These are phyloP conservation scores for Amphibolis antarctica DNA, from an alignment of 106 monocot genomes.

Conservation along the genomic window DNA sequence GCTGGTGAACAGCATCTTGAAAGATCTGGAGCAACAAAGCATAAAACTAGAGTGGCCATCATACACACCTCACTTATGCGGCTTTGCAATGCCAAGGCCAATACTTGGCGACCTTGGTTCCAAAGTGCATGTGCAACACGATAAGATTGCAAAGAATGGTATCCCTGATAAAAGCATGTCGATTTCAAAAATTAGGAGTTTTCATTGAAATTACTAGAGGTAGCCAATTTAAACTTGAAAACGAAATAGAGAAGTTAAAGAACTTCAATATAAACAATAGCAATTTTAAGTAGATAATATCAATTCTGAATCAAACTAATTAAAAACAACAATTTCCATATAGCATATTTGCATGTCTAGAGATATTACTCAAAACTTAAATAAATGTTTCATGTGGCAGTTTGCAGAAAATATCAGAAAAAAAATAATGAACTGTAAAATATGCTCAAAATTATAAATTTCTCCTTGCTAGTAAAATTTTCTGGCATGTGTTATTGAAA, in stretches of 20 bases:
- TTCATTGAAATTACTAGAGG: too few species aligned
- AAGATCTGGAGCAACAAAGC: background rate
- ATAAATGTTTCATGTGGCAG: background rate
- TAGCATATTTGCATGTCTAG: background rate
- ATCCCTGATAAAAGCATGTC: conserved; percentile 35
- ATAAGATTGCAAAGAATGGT: conserved; percentile 90
- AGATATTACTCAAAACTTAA: background rate
- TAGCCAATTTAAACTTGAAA: too few species aligned
- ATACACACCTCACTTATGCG: conserved; percentile 75
- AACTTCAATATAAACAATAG: background rate
- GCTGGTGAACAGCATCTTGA: background rate
- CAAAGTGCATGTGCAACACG: conserved; percentile 87
- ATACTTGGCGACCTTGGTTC: conserved; percentile 69
- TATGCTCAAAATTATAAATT: too few species aligned
- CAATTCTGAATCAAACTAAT: background rate
- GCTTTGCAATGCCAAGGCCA: conserved; percentile 90
- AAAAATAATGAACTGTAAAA: too few species aligned
- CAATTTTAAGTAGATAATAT: too few species aligned
- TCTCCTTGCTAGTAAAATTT: too few species aligned
- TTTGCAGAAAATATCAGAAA: too few species aligned
- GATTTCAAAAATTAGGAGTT: background rate
- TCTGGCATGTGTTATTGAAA: too few species aligned
- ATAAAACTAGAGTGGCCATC: background rate
- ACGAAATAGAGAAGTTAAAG: too few species aligned
- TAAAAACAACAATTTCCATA: too few species aligned